These are phyloP conservation scores for Chlamydomonas eustigma DNA, from an alignment of 139 green algal species.

Conservation along the genomic window DNA sequence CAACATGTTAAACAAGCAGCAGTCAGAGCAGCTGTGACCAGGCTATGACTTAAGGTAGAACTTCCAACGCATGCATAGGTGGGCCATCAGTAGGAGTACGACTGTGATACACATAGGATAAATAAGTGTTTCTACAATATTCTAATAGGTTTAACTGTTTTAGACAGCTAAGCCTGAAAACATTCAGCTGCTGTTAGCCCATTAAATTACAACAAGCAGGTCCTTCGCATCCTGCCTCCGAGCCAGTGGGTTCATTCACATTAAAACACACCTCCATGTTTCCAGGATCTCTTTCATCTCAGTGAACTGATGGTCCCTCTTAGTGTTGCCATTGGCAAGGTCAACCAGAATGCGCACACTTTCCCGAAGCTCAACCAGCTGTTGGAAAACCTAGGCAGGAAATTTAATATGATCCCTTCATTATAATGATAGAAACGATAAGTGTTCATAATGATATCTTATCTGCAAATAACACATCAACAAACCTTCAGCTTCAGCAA, in stretches of 20 bases:
- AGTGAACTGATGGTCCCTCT: neutral
- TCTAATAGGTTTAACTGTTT: too few relatives aligned
- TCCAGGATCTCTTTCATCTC: conserved; percentile 11
- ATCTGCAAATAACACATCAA: neutral
- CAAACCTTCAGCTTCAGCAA: neutral
- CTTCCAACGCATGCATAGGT: too few relatives aligned
- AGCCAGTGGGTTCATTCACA: too few relatives aligned
- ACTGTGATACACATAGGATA: too few relatives aligned
- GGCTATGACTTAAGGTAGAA: too few relatives aligned
- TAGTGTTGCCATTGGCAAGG: neutral
- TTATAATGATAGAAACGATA: neutral
- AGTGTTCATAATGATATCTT: neutral
- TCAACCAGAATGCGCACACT: conserved; percentile 59
- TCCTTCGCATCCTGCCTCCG: too few relatives aligned
- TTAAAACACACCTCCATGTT: neutral
- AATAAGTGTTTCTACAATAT: too few relatives aligned
- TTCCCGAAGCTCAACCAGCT: conserved; percentile 92
- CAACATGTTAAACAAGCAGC: neutral
- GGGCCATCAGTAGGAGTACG: too few relatives aligned
- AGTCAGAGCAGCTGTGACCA: too few relatives aligned
- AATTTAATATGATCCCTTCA: neutral
- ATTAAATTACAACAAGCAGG: too few relatives aligned
- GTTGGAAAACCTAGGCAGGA: conserved; percentile 54
- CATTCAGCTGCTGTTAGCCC: too few relatives aligned
- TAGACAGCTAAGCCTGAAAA: too few relatives aligned